Evolutionary conservation across 73 alveolate species (phyloP), one percentile per base, ranked within the genome.

Genomic region (Effrenium voratum): DNA sequence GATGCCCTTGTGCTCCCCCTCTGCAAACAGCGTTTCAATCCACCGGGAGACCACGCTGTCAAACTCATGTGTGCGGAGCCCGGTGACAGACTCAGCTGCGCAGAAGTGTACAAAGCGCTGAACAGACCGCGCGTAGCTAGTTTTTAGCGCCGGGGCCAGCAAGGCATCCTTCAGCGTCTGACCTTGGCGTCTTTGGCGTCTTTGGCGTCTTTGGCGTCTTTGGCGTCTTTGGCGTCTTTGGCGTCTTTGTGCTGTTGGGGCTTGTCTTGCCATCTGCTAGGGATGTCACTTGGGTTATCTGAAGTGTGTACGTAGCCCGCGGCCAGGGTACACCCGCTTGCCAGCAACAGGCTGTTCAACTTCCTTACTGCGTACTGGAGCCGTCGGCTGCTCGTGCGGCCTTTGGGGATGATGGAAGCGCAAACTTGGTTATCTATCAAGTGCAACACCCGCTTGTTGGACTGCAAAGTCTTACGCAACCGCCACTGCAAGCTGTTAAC

Each of bases 371-470:
- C 81, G 0, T 2, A 5, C 28, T 57, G 55, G n/a, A 84, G 82
- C 30, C 59, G 59, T 16, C 24, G 43, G 41, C 36, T 2, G 59
- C 60, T 13, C 0, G 93, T 40, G 44, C 93, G 80, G 45, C 93
- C 93, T 44, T 84, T 84, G 13, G 63, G 60, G 5, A 84, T 15
- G 44, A 84, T 57, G 1, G 75, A 0, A 24, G 52, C 5, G n/a
- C 57, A 44, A 1, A 83, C 93, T 52, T 83, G 93, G 77, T 57
- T 50, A 32, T 83, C 93, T 2, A 59, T 41, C 93, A 84, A 44
- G 63, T 84, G 93, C 0, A 84, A 63, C 13, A 50, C 1, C 26
- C 93, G 55, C 8, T 22, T 24, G 3, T 44, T 12, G 38, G 6
- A 19, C 8, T 46, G 32, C 3, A 24, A 1, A 1, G 26, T 5